Evolutionary conservation across 257 asterid genomes (phyloP), one percentile per base, ranked within the genome.

Genomic region (Plantago major): DNA sequence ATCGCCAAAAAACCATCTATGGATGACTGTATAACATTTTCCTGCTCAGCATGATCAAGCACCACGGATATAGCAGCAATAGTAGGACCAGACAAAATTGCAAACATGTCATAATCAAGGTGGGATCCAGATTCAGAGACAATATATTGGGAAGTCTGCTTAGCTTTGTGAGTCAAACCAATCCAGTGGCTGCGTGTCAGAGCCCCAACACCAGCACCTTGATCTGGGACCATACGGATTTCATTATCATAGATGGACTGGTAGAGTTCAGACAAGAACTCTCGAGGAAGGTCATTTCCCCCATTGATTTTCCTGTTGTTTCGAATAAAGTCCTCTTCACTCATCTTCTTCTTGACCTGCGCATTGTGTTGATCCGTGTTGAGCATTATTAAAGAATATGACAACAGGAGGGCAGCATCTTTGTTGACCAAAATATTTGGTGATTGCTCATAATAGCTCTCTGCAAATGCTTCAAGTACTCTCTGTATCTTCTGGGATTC

Each of bases 311-410:
- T 80, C 18, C 98, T 82, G 73, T 86, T 88, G 72, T 91, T 91
- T 44, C 94, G 85, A 67, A 91, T 82, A 74, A 91, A 91, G 76
- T 91, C 98, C 54, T 84, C 98, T 79, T 86, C 95, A 3, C 81
- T 91, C 98, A 91, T 91, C 86, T 86, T 91, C 84, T 84, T 88
- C 80, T 86, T 91, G 73, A 91, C 98, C 84, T 91, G 98, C 54
- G 88, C 62, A 53, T 84, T 91, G 70, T 91, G 98, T 62, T 81
- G 98, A 72, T 91, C 98, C 4, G 98, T 91, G 78, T 91, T 91
- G 22, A 91, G 95, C 95, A 91, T 6, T 74, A 91, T 86, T 51
- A 91, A 50, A 54, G 98, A 88, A 79, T 91, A 91, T 28, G 98
- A 86, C 64, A 91, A 74, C 68, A 91, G 73, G 37, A 91, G 89